Conservation (phyloP, 2,329 filamentous ascomycete genomes). For the Diaporthe destruens region DNA sequence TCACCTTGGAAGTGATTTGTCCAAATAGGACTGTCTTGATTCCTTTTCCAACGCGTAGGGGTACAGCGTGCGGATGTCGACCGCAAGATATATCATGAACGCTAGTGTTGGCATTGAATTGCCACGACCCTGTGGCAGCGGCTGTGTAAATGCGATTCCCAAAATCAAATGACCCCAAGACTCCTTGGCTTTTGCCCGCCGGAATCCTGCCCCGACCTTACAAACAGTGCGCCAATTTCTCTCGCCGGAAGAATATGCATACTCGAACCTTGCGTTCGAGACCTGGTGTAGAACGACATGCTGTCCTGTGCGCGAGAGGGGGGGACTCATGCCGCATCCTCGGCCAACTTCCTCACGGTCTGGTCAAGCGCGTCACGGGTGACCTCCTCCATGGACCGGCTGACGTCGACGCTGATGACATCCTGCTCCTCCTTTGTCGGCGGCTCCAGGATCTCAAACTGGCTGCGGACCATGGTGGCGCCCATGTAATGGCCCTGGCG, state of each 20-base stretch:
- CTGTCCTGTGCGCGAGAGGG: not conserved
- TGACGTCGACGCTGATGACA: constrained; percentile 79
- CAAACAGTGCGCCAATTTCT: constrained; percentile 25
- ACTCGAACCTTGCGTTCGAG: not conserved
- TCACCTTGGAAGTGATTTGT: not conserved
- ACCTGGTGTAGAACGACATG: constrained; percentile 2
- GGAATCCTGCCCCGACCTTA: not conserved
- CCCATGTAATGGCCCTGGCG: constrained; percentile 96
- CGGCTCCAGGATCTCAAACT: constrained; percentile 88
- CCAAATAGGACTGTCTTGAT: not conserved
- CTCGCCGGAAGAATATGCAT: constrained; percentile 17
- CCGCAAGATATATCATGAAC: constrained; percentile 10
- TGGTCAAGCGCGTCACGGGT: constrained; percentile 69
- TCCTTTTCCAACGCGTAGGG: not conserved
- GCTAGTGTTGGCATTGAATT: constrained; percentile 23
- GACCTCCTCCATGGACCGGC: constrained; percentile 69
- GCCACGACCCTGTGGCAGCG: constrained; percentile 11
- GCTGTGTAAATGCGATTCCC: constrained; percentile 31
- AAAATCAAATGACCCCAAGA: constrained; percentile 6
- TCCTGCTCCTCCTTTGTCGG: constrained; percentile 79
- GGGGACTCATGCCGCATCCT: constrained; percentile 46
- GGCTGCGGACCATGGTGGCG: constrained; percentile 92
- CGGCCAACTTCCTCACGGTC: constrained; percentile 67
- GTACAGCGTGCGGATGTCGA: constrained; percentile 7
- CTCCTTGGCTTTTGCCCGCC: constrained; percentile 29